These are phyloP conservation scores for Kuraishia ogatae DNA, from an alignment of 805 yeast species.

Conservation along the genomic window DNA sequence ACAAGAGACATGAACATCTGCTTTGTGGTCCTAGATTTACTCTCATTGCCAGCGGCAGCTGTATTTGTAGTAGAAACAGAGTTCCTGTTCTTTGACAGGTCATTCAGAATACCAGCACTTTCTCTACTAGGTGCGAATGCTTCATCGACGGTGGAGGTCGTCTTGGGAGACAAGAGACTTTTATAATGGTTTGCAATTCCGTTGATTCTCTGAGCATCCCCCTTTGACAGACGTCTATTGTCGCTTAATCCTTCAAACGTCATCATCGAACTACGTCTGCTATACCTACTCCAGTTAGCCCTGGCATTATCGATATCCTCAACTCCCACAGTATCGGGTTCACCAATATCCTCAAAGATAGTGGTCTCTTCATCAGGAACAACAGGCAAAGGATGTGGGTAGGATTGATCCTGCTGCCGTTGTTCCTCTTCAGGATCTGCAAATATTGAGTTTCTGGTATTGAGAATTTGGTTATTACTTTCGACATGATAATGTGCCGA, in stretches of 20 bases:
- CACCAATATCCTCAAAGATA: conserved; percentile 11
- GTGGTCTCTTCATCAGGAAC: conserved; percentile 1
- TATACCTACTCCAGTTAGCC: background rate
- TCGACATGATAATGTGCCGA: background rate
- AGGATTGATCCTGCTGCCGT: background rate
- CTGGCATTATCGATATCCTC: background rate
- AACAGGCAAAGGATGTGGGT: background rate
- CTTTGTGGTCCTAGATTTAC: background rate
- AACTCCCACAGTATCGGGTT: background rate
- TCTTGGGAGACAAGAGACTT: background rate
- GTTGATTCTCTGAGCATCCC: background rate
- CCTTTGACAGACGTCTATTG: background rate
- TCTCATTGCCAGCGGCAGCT: background rate
- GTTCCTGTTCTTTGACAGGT: background rate
- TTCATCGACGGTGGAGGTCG: background rate
- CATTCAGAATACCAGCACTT: background rate
- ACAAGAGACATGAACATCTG: conserved; percentile 1
- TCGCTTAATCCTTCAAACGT: background rate
- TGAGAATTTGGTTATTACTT: background rate
- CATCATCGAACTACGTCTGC: background rate
- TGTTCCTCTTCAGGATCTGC: conserved; percentile 18
- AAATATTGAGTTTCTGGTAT: conserved; percentile 13
- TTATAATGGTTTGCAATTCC: background rate
- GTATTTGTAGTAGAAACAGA: background rate
- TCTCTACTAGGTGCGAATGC: background rate